Evolutionary conservation across 768 basidiomycete species (phyloP), one percentile per base, ranked within the genome.

Genomic region (Cyclocybe aegerita): DNA sequence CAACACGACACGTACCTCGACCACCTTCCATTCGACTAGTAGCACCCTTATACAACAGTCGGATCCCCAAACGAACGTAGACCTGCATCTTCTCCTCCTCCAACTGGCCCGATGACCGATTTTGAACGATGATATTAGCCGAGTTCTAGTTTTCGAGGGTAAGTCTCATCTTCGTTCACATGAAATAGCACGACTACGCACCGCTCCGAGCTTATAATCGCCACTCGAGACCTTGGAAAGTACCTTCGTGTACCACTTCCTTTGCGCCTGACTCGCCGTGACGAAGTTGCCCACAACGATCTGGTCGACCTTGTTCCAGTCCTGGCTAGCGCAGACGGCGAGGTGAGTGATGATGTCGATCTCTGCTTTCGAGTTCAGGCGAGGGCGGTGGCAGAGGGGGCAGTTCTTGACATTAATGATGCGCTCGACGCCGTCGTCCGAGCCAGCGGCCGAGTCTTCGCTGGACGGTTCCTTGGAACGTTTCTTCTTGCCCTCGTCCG

Each of bases 51-150:
- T 98, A 99, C 52, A 98, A 65, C 50, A 99, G 63, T 23, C 96
- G 77, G 61, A 99, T 99, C 2, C 96, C 96, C 11, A 99, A 70
- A 35, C 95, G 75, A 0, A 98, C 93, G 63, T 97, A 98, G 1
- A 80, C 78, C 61, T 94, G 88, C 93, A 98, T 99, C 75, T 98
- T 98, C 73, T 98, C 96, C 70, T 99, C 96, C 63, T 94, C 89
- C 50, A 98, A 65, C 65, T 92, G 90, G 0, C 96, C 96, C 0
- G 92, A 94, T 66, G 83, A 68, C 10, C 96, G 79, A 64, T 98
- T 94, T 71, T 98, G 96, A 1, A 99, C 95, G 51, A 98, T 93
- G 57, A 99, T 97, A 64, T 99, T 99, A 17, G 94, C 96, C 46
- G 93, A 95, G 62, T 99, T 97, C 89, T 92, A 46, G 1, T 12